Conservation (phyloP, 805 yeast species). For the Candida boleticola region DNA sequence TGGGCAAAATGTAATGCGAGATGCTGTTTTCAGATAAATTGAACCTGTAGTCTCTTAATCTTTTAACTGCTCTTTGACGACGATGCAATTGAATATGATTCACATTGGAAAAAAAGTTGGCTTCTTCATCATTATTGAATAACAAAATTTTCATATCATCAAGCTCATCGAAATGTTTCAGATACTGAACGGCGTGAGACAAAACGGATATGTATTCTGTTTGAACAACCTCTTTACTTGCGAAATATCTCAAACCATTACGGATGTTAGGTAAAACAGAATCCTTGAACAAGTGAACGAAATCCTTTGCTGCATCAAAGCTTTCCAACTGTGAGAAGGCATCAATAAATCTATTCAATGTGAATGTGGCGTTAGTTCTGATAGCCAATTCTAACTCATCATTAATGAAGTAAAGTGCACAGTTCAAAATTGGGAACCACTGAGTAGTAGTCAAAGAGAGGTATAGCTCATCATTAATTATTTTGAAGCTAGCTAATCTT, state of each 20-base stretch:
- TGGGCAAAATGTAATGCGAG: constrained; percentile 79
- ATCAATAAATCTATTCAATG: constrained; percentile 66
- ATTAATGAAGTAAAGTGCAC: constrained; percentile 65
- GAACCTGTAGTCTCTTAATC: constrained; percentile 50
- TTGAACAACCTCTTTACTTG: constrained; percentile 56
- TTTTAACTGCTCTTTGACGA: constrained; percentile 78
- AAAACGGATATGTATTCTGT: constrained; percentile 69
- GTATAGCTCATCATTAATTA: constrained; percentile 57
- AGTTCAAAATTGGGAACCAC: constrained; percentile 79
- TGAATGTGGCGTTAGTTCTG: constrained; percentile 70
- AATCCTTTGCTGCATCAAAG: constrained; percentile 23
- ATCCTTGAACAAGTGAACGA: constrained; percentile 45
- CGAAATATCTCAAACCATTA: constrained; percentile 54
- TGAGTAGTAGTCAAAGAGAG: constrained; percentile 45
- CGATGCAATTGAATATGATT: constrained; percentile 82
- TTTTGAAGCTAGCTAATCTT: constrained; percentile 65
- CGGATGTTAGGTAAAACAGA: constrained; percentile 64
- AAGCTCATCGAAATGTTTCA: constrained; percentile 48
- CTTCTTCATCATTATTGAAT: constrained; percentile 70
- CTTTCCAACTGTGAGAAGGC: constrained; percentile 31
- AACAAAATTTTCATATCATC: constrained; percentile 65
- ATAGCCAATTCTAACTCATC: constrained; percentile 79
- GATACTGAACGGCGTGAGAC: constrained; percentile 55
- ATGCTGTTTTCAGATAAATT: constrained; percentile 55
- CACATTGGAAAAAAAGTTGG: constrained; percentile 74